Conservation (phyloP, 2,329 filamentous ascomycete species). For the Trichocomaceae sp. region DNA sequence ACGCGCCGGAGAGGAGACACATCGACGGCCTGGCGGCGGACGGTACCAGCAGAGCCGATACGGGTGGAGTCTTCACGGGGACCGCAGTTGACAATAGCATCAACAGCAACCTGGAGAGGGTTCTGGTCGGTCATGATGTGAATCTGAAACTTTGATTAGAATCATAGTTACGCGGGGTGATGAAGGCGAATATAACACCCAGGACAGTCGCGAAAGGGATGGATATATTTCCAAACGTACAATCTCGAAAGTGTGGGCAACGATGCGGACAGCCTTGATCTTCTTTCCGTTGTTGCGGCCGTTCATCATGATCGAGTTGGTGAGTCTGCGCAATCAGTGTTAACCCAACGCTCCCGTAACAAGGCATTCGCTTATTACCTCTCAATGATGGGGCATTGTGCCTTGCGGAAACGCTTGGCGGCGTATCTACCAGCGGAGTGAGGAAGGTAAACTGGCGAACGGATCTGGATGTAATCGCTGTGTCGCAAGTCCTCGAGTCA, state of each 20-base stretch:
- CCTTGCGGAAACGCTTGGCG: constrained; percentile 99
- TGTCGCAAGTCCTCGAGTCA: constrained; percentile 26
- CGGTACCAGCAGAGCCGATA: constrained; percentile 98
- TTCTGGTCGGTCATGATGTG: constrained; percentile 99
- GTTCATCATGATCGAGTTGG: constrained; percentile 99
- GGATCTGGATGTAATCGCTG: constrained; percentile 99
- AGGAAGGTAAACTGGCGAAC: constrained; percentile 96
- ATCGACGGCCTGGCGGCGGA: constrained; percentile 99
- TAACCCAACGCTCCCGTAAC: neutral
- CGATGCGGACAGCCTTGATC: constrained; percentile 99
- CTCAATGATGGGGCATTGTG: constrained; percentile 99
- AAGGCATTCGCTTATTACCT: constrained; percentile 41
- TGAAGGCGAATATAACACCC: neutral
- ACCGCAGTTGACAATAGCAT: constrained; percentile 99
- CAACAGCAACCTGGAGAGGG: constrained; percentile 98
- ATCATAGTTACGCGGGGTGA: neutral
- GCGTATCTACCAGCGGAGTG: constrained; percentile 99
- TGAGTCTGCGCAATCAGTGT: constrained; percentile 49
- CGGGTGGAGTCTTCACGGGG: constrained; percentile 99
- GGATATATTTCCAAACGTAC: constrained; percentile 54
- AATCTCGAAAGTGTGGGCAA: constrained; percentile 98
- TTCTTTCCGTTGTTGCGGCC: constrained; percentile 99
- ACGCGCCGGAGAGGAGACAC: constrained; percentile 98
- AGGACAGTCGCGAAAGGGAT: neutral
- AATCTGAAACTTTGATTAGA: constrained; percentile 55